These are phyloP conservation scores for Evansstolkia leycettana DNA, from an alignment of 495 filamentous ascomycete genomes.

Conservation along the genomic window DNA sequence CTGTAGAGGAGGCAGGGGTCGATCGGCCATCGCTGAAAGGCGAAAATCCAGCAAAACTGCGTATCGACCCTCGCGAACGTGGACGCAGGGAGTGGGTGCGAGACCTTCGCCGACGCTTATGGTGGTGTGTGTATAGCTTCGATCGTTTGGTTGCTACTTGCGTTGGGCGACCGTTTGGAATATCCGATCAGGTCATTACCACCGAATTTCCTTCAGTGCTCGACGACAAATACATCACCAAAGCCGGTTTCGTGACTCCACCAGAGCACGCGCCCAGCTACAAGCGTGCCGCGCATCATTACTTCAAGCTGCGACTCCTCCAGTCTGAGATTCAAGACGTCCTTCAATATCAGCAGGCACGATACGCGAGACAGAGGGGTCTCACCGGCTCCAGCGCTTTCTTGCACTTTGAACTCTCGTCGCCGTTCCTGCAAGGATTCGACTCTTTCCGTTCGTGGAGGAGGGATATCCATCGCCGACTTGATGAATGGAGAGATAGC, in stretches of 20 bases:
- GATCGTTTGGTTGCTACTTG: conserved; percentile 86
- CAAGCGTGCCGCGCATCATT: conserved; percentile 81
- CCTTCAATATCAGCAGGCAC: conserved; percentile 74
- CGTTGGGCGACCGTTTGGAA: conserved; percentile 86
- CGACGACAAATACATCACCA: conserved; percentile 84
- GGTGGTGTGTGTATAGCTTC: conserved; percentile 95
- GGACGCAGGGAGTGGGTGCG: conserved; percentile 78
- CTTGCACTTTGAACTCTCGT: conserved; percentile 67
- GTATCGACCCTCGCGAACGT: conserved; percentile 44
- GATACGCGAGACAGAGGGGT: conserved; percentile 31
- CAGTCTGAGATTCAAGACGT: conserved; percentile 96
- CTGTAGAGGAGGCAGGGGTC: conserved; percentile 20
- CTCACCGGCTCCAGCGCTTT: conserved; percentile 52
- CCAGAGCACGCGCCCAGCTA: conserved; percentile 53
- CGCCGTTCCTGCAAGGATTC: conserved; percentile 75
- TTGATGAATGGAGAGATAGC: conserved; percentile 78
- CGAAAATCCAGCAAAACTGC: conserved; percentile 14
- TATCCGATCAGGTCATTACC: conserved; percentile 87
- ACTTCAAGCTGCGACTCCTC: conserved; percentile 79
- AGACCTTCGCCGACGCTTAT: conserved; percentile 75
- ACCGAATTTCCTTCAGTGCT: conserved; percentile 83
- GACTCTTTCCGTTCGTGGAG: conserved; percentile 82
- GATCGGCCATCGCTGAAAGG: conserved; percentile 6
- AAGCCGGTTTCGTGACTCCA: conserved; percentile 53
- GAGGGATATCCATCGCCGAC: conserved; percentile 68